Base-by-base conservation (phyloP, 2,329 filamentous ascomycete genomes). In the Aspergillaceae sp. region DNA sequence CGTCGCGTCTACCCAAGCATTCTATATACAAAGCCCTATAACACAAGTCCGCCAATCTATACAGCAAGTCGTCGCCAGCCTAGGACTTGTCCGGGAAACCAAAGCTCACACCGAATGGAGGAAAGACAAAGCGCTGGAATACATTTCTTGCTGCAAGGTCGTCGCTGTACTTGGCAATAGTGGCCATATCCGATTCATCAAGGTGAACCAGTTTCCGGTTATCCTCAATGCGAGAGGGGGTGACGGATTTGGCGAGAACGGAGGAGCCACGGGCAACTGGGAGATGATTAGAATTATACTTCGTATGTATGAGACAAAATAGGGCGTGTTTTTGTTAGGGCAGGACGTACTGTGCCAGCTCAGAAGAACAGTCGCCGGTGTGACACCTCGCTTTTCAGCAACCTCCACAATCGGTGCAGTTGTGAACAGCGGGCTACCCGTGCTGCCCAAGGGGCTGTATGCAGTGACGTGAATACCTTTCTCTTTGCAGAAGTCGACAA, bases 61-160 rank as follows among this genome's bases (percentile, higher is more conserved):
- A 36, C 5, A 19, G n/a, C 26, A 7, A 36, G 34, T 11, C n/a
- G n/a, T 36, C 26, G 34, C 34, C 46, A 7, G 47, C 52, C 19
- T 19, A 19, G 19, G 19, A 19, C 74, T 83, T 83, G 61, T 86
- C 83, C n/a, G 82, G 82, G 70, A 86, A 86, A 2, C 83, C 83
- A 62, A 87, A 83, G 57, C 83, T 73, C 42, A 84, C 67, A 2
- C 80, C 80, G 57, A 86, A 86, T 0, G 81, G 77, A 53, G 83
- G 83, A 63, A 82, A 85, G 32, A 86, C 80, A 51, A 79, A 86
- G 42, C 67, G 63, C 48, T 63, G 57, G 50, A 64, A 57, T 40
- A 56, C 52, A 37, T 65, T 64, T 41, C 46, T 62, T 35, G 61
- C 59, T 6, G 58, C 60, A 36, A 65, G 50, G 9, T 62, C 55